Conservation (phyloP, 495 filamentous ascomycete genomes). For the Penicillium cinerascens region DNA sequence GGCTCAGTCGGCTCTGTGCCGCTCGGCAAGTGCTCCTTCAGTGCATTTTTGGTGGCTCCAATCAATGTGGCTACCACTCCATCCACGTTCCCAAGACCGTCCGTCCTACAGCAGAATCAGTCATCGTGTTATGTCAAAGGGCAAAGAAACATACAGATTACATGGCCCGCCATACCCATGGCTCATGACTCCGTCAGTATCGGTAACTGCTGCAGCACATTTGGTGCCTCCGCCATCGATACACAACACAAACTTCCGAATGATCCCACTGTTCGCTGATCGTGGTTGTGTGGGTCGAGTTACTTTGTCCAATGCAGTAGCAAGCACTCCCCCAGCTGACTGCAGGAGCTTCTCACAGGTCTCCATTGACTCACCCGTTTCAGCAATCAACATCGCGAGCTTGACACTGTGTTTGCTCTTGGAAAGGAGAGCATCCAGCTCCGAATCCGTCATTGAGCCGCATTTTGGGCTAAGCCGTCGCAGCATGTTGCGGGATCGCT, state of each 20-base stretch:
- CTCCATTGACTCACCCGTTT: constrained; percentile 21
- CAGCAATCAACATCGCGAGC: constrained; percentile 30
- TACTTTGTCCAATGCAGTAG: constrained; percentile 17
- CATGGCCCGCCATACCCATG: constrained; percentile 32
- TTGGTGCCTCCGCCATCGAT: constrained; percentile 40
- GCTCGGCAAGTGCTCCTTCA: constrained; percentile 3
- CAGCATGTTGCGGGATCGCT: constrained; percentile 36
- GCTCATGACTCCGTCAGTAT: constrained; percentile 9
- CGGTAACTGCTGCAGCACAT: constrained; percentile 28
- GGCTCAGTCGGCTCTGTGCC: background rate
- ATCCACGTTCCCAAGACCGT: constrained; percentile 11
- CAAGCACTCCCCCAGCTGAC: constrained; percentile 26
- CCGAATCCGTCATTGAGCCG: constrained; percentile 14
- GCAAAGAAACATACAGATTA: constrained; percentile 26
- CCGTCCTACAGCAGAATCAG: constrained; percentile 10
- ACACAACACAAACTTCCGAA: constrained; percentile 23
- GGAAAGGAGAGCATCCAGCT: constrained; percentile 26
- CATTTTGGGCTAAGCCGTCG: constrained; percentile 24
- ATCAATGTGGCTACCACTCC: constrained; percentile 11
- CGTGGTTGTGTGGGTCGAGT: background rate
- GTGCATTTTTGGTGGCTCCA: constrained; percentile 10
- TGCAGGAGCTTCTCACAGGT: constrained; percentile 16
- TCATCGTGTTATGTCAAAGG: background rate
- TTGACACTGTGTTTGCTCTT: constrained; percentile 31
- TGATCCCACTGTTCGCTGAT: background rate